A percentile compares a stretch with the other conserved stretches of the same genome.
These are phyloP conservation scores for Daldinia vernicosa DNA, from an alignment of 495 filamentous ascomycete species.

Conservation along the genomic window DNA sequence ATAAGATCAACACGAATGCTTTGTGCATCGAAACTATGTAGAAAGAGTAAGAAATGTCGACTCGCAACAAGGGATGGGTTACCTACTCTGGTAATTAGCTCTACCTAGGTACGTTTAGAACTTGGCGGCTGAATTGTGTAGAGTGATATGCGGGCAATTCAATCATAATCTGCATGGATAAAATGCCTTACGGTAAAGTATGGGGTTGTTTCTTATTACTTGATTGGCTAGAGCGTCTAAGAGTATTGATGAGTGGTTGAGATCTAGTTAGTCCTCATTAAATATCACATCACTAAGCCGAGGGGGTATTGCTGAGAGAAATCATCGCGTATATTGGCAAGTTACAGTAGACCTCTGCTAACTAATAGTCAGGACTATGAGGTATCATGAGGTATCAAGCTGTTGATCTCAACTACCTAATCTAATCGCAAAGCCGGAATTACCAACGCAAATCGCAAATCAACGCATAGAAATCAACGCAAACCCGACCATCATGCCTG, in stretches of 20 bases:
- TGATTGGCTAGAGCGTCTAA: slow-evolving; percentile 19
- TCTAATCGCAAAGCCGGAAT: background rate
- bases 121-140: slow-evolving; percentile 37
- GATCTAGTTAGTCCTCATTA: background rate
- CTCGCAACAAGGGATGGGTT: slow-evolving; percentile 7
- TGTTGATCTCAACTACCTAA: background rate
- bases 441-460: background rate
- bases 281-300: background rate
- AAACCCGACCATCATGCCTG: background rate
- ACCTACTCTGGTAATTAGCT: slow-evolving; percentile 35
- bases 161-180: slow-evolving; percentile 27
- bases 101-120: slow-evolving; percentile 4
- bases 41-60: background rate
- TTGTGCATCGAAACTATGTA: background rate
- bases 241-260: background rate
- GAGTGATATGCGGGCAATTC: slow-evolving; percentile 17
- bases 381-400: background rate
- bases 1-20: background rate
- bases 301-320: background rate
- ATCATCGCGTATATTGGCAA: background rate
- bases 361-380: background rate
- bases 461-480: background rate
- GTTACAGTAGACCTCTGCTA: background rate
- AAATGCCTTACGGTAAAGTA: slow-evolving; percentile 15
- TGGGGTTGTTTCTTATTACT: slow-evolving; percentile 7